Conservation (phyloP, 208 protist species). For the Zelonia costaricensis region DNA sequence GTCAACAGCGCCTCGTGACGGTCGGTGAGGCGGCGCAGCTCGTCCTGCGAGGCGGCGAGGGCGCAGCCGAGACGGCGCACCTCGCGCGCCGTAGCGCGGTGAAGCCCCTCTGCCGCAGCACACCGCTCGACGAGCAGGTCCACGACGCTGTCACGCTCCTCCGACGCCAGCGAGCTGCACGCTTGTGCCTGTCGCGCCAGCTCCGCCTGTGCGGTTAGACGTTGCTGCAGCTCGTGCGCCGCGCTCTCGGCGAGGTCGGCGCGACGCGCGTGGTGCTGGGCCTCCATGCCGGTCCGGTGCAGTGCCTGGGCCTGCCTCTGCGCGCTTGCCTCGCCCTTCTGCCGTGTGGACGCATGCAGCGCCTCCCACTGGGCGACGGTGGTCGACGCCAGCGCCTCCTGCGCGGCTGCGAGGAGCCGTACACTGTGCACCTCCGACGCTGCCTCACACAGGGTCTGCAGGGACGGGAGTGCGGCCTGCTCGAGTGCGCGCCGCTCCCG, state of each 20-base stretch:
- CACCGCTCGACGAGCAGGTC: slow-evolving; percentile 29
- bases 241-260: not conserved
- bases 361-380: slow-evolving; percentile 10
- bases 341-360: slow-evolving; percentile 1
- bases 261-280: not conserved
- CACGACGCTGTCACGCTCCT: not conserved
- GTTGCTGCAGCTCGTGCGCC: not conserved
- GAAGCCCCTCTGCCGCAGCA: slow-evolving; percentile 19
- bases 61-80: slow-evolving; percentile 1
- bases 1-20: slow-evolving; percentile 6
- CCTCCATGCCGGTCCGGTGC: not conserved
- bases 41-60: not conserved
- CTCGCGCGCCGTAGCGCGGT: slow-evolving; percentile 12
- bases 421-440: slow-evolving; percentile 1
- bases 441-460: not conserved
- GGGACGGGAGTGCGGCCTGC: slow-evolving; percentile 8
- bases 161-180: not conserved
- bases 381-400: not conserved
- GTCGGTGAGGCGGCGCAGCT: not conserved
- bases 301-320: slow-evolving; percentile 11
- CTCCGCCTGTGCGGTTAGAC: slow-evolving; percentile 5
- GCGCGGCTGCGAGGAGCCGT: not conserved
- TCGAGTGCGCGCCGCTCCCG: slow-evolving; percentile 25
- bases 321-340: not conserved
- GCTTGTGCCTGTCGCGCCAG: not conserved